Base-by-base conservation (phyloP, 371 early-diverging fungal genomes). In the Mucor mucedo region DNA sequence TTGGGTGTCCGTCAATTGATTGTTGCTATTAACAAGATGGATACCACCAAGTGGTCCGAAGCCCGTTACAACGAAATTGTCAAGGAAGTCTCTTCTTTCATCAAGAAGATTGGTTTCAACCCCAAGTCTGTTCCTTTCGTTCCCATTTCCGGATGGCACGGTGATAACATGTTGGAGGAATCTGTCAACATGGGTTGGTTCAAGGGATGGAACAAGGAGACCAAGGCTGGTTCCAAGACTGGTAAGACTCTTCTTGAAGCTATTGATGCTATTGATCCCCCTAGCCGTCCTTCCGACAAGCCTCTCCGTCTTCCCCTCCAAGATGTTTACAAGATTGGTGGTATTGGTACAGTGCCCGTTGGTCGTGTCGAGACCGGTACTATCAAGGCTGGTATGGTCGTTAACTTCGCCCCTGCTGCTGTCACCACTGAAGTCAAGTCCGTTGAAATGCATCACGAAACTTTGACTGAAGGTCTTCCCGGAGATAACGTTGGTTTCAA, bases 21-120 rank as follows among this genome's bases (percentile, higher is more conserved):
- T 63, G 95, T 98, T 71, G 96, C 94, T 79, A 89, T 96, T 88
- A 98, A 98, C 95, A 98, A 98, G 94, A 96, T 98, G 96, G 97
- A 98, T 91, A 87, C 96, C 78, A 90, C 89, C 91, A 89, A 91
- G 81, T 97, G 91, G 91, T 89, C 89, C 77, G 90, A 95, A 86
- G 93, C 85, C 73, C 95, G 97, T 80, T 97, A 89, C 89, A 85
- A 85, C 76, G 94, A 95, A 86, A 95, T 95, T 78, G 83, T 90
- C 83, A 92, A 95, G 89, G 95, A 96, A 85, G 89, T 94, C 56
- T 86, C 90, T 76, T 72, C 86, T 94, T 94, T 95, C 89, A 88
- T 95, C 88, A 94, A 94, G 91, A 92, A 92, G 89, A 94, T 94
- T 77, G 93, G 93, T 73, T 95, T 89, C 89, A 91, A 93, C 86